phyloP scores from a whole-genome alignment of 805 yeast genomes.

The Sungouiella thailandica region DNA sequence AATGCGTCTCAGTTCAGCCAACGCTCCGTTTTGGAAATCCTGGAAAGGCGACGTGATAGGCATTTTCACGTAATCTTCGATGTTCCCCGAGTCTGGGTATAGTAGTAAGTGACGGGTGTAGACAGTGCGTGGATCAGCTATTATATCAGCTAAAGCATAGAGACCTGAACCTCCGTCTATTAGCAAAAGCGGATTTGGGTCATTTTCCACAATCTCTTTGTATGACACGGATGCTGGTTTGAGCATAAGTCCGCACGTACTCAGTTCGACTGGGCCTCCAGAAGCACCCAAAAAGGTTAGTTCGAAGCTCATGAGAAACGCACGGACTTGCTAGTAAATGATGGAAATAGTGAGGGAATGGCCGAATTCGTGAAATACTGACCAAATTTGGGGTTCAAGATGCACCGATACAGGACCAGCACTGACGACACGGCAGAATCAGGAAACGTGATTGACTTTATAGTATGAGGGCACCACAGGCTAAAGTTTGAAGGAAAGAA shows the following conservation, averaged over 20 bases:
- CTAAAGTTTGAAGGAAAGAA: no score
- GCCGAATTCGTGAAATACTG: no score
- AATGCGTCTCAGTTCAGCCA: conserved; percentile 9
- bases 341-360: no score
- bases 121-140: conserved; percentile 17
- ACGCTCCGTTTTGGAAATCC: conserved; percentile 8
- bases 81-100: conserved; percentile 27
- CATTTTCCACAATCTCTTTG: conserved; percentile 22
- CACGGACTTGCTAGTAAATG: no score
- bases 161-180: conserved; percentile 82
- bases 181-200: conserved; percentile 38
- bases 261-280: conserved; percentile 79
- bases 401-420: no score
- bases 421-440: no score
- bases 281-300: conserved; percentile 69
- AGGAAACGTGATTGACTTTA: no score
- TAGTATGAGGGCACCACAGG: no score
- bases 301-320: conserved; percentile 47
- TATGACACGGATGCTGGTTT: conserved; percentile 49
- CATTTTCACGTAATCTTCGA: conserved; percentile 18
- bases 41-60: conserved; percentile 19
- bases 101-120: conserved; percentile 16
- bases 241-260: conserved; percentile 63
- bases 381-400: no score
- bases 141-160: conserved; percentile 44